Percentiles rank a stretch among this genome's conserved stretches.
These are phyloP conservation scores for Acanthamoeba lugdunensis DNA, from an alignment of 208 protist species.

Conservation along the genomic window DNA sequence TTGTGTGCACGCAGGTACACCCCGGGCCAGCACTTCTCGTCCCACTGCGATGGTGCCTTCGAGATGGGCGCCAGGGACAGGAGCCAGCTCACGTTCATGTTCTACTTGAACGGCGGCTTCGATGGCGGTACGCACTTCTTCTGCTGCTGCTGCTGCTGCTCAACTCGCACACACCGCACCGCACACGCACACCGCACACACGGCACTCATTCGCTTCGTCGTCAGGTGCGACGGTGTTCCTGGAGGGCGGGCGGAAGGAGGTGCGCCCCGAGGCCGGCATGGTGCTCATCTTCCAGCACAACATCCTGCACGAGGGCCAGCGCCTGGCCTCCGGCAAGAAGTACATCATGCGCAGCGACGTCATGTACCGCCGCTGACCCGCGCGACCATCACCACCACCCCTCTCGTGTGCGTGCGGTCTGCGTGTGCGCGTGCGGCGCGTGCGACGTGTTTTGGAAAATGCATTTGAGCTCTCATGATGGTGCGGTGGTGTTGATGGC, in stretches of 20 bases:
- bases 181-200: no score
- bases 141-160: neutral
- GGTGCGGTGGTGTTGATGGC: no score
- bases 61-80: neutral
- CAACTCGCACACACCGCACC: neutral
- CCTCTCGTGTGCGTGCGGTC: no score
- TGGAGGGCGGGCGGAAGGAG: neutral
- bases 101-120: conserved; percentile 27
- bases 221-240: conserved; percentile 18
- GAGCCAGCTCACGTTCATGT: conserved; percentile 45
- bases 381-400: neutral
- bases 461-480: no score
- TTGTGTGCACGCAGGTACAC: neutral
- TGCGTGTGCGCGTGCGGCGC: no score
- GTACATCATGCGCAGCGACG: conserved; percentile 72
- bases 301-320: conserved; percentile 69
- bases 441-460: no score
- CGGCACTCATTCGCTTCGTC: neutral
- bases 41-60: conserved; percentile 21
- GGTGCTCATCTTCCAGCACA: conserved; percentile 73
- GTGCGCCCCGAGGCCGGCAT: conserved; percentile 54
- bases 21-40: conserved; percentile 65
- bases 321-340: conserved; percentile 28
- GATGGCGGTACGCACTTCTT: neutral
- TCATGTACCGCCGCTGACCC: conserved; percentile 50